Base-by-base conservation (phyloP, 2,329 filamentous ascomycete species). In the Coniella lustricola region DNA sequence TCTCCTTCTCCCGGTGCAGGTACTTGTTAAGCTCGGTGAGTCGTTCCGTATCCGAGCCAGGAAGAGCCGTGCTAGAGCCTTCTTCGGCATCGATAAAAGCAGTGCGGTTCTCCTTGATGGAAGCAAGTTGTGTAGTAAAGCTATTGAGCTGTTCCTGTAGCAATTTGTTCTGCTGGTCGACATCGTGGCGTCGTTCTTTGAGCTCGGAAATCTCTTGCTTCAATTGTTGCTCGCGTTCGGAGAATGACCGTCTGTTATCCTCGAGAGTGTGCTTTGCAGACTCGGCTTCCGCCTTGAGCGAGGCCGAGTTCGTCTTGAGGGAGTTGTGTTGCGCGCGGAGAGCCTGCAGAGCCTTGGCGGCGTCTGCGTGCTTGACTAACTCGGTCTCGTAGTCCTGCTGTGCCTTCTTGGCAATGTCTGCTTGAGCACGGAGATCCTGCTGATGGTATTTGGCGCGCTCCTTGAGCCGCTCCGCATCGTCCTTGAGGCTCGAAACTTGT, bases 321-420 rank as follows among this genome's bases (percentile, higher is more conserved):
- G 87, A 74, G 60, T 95, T 93, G 65, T 87, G 79, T 55, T 97
- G 89, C 3, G 75, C 74, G 44, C 93, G 87, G 42, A 95, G 73
- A 46, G 76, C 76, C 57, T 95, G 89, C 13, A 96, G 74, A 32
- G 81, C 79, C 67, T 90, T 90, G 12, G 91, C 88, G n/a, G 91
- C 93, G 56, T 96, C 89, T 2, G 90, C 91, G 67, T 98, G 93
- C 70, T 93, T 96, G 59, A 95, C 79, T 10, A 98, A 76, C 64
- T 98, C 93, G 54, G 84, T 84, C 65, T 98, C 94, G 62, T 98
- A 98, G 57, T 93, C 90, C 62, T 95, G 85, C 63, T 98, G 93
- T 3, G 93, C 90, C 64, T 89, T 87, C 46, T 89, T 84, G 2
- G 93, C 90, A 60, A 98, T 97, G 38, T 94, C 87, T 22, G 91